These are phyloP conservation scores for Microcyclospora tardicrescens DNA, from an alignment of 2,329 filamentous ascomycete genomes.

Conservation along the genomic window DNA sequence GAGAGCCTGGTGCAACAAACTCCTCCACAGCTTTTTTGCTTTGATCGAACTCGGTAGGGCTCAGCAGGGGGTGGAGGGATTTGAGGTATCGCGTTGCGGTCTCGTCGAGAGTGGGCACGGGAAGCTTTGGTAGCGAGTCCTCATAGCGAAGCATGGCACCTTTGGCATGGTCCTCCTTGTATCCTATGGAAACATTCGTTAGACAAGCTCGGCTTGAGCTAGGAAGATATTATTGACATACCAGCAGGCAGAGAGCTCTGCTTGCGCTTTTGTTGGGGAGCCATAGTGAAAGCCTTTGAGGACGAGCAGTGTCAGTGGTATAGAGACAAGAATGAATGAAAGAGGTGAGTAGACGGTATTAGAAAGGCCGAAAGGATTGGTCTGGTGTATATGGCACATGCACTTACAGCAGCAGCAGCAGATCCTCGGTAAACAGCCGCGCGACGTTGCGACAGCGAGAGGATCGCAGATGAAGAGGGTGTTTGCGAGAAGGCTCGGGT, in stretches of 20 bases:
- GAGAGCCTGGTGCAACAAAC: constrained; percentile 76
- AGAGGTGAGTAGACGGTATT: too few species aligned
- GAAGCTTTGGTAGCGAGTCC: constrained; percentile 67
- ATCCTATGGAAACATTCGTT: constrained; percentile 39
- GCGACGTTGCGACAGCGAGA: too few species aligned
- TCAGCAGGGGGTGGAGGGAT: constrained; percentile 62
- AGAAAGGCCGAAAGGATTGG: too few species aligned
- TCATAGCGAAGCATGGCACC: constrained; percentile 74
- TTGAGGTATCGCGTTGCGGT: constrained; percentile 70
- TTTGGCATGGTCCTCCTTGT: constrained; percentile 67
- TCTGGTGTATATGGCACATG: background rate
- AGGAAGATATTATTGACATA: constrained; percentile 15
- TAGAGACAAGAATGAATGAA: too few species aligned
- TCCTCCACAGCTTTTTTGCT: constrained; percentile 76
- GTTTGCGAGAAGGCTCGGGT: constrained; percentile 11
- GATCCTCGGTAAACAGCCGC: constrained; percentile 10
- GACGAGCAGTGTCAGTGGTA: too few species aligned
- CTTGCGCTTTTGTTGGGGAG: constrained; percentile 25
- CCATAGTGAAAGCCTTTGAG: constrained; percentile 14
- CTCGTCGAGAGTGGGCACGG: constrained; percentile 71
- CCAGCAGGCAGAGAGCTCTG: constrained; percentile 35
- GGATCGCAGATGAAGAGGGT: constrained; percentile 3
- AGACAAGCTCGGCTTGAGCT: background rate
- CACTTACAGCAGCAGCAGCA: constrained; percentile 11
- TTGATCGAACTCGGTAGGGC: constrained; percentile 51